A percentile compares a stretch with the other conserved stretches of the same genome.
phyloP scores from a whole-genome alignment of 1,284 basidiomycete genomes.

The Cystobasidiaceae sp. region DNA sequence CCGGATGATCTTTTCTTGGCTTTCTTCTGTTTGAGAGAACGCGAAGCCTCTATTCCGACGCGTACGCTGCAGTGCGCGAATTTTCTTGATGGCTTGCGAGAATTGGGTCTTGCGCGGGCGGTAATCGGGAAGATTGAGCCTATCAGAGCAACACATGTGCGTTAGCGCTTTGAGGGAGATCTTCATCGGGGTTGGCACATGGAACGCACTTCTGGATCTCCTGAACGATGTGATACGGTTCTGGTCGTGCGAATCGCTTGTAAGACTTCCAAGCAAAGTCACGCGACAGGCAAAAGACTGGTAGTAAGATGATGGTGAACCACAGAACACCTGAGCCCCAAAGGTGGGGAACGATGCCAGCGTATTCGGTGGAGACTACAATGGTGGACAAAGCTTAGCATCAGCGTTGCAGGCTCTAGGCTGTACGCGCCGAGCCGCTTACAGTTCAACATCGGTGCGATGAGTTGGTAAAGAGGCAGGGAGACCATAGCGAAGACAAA shows the following conservation, averaged over 20 bases:
- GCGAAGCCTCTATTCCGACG: slow-evolving; percentile 89
- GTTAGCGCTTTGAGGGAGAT: background rate
- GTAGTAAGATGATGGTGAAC: slow-evolving; percentile 80
- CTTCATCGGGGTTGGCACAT: slow-evolving; percentile 9
- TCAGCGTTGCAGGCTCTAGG: background rate
- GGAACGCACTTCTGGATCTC: slow-evolving; percentile 54
- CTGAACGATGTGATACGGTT: slow-evolving; percentile 93
- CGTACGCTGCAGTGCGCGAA: slow-evolving; percentile 90
- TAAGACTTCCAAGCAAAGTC: slow-evolving; percentile 98
- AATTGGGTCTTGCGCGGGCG: slow-evolving; percentile 92
- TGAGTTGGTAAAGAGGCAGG: slow-evolving; percentile 80
- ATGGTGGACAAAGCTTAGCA: background rate
- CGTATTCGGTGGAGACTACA: slow-evolving; percentile 75
- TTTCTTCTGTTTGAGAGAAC: slow-evolving; percentile 66
- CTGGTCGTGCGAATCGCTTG: slow-evolving; percentile 79
- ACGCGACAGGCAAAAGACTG: slow-evolving; percentile 76
- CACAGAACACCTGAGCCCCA: slow-evolving; percentile 87
- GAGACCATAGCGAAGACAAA: slow-evolving; percentile 92
- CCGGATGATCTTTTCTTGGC: slow-evolving; percentile 44
- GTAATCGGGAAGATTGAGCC: slow-evolving; percentile 83
- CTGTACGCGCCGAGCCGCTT: background rate
- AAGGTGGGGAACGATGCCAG: slow-evolving; percentile 75
- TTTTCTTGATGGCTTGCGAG: slow-evolving; percentile 85
- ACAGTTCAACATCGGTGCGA: slow-evolving; percentile 72
- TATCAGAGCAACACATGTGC: background rate